These are phyloP conservation scores for Pseudocohnilembus persalinus DNA, from an alignment of 169 alveolate genomes.

Conservation along the genomic window DNA sequence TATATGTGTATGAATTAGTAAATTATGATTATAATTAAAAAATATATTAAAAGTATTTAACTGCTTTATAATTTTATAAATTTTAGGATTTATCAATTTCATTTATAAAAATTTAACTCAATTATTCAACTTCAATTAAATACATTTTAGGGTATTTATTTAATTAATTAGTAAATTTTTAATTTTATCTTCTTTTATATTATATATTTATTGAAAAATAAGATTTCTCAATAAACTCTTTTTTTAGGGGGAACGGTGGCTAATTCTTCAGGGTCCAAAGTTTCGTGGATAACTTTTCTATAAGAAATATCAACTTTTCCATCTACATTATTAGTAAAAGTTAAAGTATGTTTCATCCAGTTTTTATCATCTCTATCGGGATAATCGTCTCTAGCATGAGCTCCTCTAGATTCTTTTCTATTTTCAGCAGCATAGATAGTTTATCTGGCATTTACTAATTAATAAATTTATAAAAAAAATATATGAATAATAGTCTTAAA, in stretches of 20 bases:
- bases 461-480: neutral
- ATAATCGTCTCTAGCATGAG: slow-evolving; percentile 98
- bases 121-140: too few relatives aligned
- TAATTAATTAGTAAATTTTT: too few relatives aligned
- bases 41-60: too few relatives aligned
- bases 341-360: slow-evolving; percentile 96
- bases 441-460: slow-evolving; percentile 82
- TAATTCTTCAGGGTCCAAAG: slow-evolving; percentile 83
- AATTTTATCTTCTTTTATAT: too few relatives aligned
- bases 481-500: neutral
- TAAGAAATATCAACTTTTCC: slow-evolving; percentile 75
- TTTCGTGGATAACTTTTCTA: slow-evolving; percentile 85
- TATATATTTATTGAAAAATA: too few relatives aligned
- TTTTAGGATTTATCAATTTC: too few relatives aligned
- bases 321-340: slow-evolving; percentile 77
- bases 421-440: slow-evolving; percentile 93
- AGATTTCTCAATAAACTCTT: slow-evolving; percentile 65
- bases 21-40: too few relatives aligned
- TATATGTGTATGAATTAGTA: too few relatives aligned
- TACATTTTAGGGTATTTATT: too few relatives aligned
- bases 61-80: too few relatives aligned
- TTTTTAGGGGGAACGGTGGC: slow-evolving; percentile 71
- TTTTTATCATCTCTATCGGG: slow-evolving; percentile 94
- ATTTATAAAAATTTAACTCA: too few relatives aligned
- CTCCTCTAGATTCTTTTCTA: slow-evolving; percentile 97